Evolutionary conservation across 176 grass and related monocot species (phyloP), one percentile per base, ranked within the genome.

Genomic region (Avena sativa): DNA sequence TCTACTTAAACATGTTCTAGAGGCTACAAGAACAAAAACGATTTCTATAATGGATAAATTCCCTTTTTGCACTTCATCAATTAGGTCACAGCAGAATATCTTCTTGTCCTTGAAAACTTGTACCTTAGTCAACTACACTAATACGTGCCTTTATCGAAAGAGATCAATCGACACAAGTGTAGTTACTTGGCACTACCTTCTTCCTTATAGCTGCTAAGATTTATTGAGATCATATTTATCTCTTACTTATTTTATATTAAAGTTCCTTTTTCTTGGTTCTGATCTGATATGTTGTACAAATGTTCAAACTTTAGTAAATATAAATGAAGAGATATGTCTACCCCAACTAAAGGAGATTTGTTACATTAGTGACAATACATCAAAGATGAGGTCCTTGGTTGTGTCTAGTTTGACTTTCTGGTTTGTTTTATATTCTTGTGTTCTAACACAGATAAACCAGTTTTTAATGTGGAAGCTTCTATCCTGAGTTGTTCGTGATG

Each of bases 131-230:
- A 34, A 34, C 32, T 34, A 34, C 32, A 34, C 32, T 34, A 34
- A 34, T 34, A 34, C 3, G 32, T 34, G 32, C 32, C 32, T 34
- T 34, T 34, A 34, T 34, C 32, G 32, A 34, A 34, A 34, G 32
- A 34, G 32, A 34, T 97, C 16, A 92, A 67, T 79, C 87, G 59
- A 30, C 83, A 89, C 23, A 91, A 79, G 32, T 59, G 43, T 8
- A 44, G 43, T 88, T 97, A 76, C 87, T 95, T 86, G 92, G 95
- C 86, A 89, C 95, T 81, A 52, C 91, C 77, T 97, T 92, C 87
- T 91, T 97, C 87, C 74, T 95, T 90, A 95, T 97, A 84, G 91
- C 95, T 66, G 73, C 92, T 97, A 93, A 91, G 95, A 91, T 83
- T 9, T 86, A 51, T 52, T 48, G 15, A 21, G 2, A 43, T 74